Evolutionary conservation across 371 early-diverging fungal species (phyloP), one percentile per base, ranked within the genome.

Genomic region (Rhizomucor miehei): DNA sequence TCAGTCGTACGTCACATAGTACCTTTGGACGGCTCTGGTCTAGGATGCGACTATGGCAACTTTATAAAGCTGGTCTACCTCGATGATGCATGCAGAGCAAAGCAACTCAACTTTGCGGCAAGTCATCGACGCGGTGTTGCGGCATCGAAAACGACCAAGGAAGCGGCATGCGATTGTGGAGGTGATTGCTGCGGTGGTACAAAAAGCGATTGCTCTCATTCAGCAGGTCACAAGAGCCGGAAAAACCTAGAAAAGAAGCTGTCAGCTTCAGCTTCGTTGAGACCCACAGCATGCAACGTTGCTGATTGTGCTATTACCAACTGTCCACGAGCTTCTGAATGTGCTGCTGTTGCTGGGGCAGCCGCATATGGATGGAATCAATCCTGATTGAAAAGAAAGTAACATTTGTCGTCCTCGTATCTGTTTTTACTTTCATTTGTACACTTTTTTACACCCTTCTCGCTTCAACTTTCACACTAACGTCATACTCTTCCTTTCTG

Each of bases 31-130:
- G 76, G 67, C 0, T 52, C 59, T 37, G 71, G 76, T 1, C 48
- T 76, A 5, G 54, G 61, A 17, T 76, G 73, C 37, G 77, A 76
- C 46, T 76, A 57, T 56, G 77, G 77, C 17, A 76, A 76, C 44
- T 76, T 76, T 59, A 65, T 76, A 29, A 76, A 76, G 46, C 23
- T 71, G 1, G 48, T 74, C 10, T 59, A 54, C 20, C 54, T 71
- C 29, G 57, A 63, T 20, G 56, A 64, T 45, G 46, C 41, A 24
- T 50, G 29, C 37, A 43, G 39, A 10, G 40, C 44, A 43, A 34
- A 21, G n/a, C 29, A 36, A 19, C 41, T 3, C 6, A 41, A 41
- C 12, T 41, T 41, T 11, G 6, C 21, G 17, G n/a, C 51, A 20
- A 20, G 34, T 34, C 16, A 25, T 44, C 23, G 21, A 43, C 14